Percentiles rank a stretch among this genome's conserved stretches.
phyloP scores from a whole-genome alignment of 2,329 filamentous ascomycete species.

The Microdochium bolleyi region DNA sequence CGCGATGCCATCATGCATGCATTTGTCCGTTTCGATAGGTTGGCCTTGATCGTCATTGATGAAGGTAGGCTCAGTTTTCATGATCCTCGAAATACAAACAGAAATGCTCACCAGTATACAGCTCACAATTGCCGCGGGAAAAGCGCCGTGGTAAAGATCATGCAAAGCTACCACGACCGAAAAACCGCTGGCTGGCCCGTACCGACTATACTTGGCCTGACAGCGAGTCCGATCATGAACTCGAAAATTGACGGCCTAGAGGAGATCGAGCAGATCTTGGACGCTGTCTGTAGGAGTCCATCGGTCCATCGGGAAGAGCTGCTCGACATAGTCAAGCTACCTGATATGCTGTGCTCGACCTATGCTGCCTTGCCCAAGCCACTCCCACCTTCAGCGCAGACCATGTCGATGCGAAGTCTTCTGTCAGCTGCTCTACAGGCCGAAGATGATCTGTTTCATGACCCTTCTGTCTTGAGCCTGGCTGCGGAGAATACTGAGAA shows the following conservation, averaged over 20 bases:
- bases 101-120: conserved; percentile 19
- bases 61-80: conserved; percentile 51
- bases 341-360: conserved; percentile 34
- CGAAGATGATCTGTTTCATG: conserved; percentile 46
- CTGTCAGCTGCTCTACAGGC: conserved; percentile 21
- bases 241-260: conserved; percentile 47
- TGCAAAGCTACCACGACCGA: conserved; percentile 59
- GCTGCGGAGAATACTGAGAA: conserved; percentile 29
- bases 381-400: conserved; percentile 8
- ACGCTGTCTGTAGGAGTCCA: conserved; percentile 63
- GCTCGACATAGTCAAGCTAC: conserved; percentile 59
- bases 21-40: conserved; percentile 56
- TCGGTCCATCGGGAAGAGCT: conserved; percentile 62
- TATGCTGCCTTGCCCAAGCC: conserved; percentile 16
- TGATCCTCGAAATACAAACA: conserved; percentile 2
- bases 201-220: conserved; percentile 70
- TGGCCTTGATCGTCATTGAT: conserved; percentile 72
- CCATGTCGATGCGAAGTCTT: conserved; percentile 35
- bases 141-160: conserved; percentile 61
- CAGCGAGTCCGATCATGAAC: conserved; percentile 67
- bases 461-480: conserved; percentile 51
- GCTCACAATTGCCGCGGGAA: conserved; percentile 67
- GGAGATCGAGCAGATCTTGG: conserved; percentile 59
- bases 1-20: conserved; percentile 66
- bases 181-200: conserved; percentile 27